Base-by-base conservation (phyloP, 2,329 filamentous ascomycete species). In the Penicillium aurantiogriseum region DNA sequence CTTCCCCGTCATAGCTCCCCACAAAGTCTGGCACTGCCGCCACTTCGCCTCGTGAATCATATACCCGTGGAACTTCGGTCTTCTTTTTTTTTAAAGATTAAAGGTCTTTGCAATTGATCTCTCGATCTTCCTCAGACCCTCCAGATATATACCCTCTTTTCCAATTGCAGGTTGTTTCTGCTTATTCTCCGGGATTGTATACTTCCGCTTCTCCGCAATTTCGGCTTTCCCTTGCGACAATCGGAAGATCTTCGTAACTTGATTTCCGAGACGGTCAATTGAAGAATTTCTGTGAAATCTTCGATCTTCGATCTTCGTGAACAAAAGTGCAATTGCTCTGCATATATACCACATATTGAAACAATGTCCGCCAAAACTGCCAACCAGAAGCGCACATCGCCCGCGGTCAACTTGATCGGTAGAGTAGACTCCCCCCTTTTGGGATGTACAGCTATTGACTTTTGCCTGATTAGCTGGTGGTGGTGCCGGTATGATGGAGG, bases 401-500 rank as follows among this genome's bases (percentile, higher is more conserved):
- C 87, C 62, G 92, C 92, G 44, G 92, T 90, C 47, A 97, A 97
- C 77, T 79, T 97, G 69, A 92, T 97, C 70, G 91, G 91, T 94
- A 82, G 69, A 83, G 71, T 65, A 38, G 46, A 54, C 45, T 51
- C 44, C 49, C 56, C 56, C 51, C 39, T 25, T 56, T 49, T 42
- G 44, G 38, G 38, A 57, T 42, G 23, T 31, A 31, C 52, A 62
- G 42, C 13, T 45, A 57, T 63, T 70, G 54, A 68, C 48, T 38
- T 45, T 47, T 31, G n/a, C 17, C 11, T 23, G 25, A 49, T 67
- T 68, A 96, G 94, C 94, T 74, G 94, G 94, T 74, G 94, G 94
- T 74, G 91, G 91, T 77, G 94, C 94, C 68, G 94, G 94, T 72
- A 97, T 97, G 93, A 97, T 97, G 92, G 94, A 99, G 79, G 94